Conservation (phyloP, 2,329 filamentous ascomycete genomes). For the Fusarium anthophilum region DNA sequence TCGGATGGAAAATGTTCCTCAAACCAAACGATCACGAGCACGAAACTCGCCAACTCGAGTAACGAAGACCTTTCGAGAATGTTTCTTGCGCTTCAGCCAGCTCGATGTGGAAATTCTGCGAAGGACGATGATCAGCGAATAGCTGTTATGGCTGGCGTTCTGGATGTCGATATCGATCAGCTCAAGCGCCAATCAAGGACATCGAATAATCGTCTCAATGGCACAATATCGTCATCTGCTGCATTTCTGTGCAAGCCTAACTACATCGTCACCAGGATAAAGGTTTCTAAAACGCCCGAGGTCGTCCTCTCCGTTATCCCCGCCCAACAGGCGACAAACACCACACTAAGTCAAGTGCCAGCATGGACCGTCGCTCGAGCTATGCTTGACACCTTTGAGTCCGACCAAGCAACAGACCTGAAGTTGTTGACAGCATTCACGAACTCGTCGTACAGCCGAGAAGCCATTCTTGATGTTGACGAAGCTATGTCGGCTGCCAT, state of each 20-base stretch:
- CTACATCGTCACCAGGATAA: slow-evolving; percentile 29
- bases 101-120: slow-evolving; percentile 29
- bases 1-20: slow-evolving; percentile 30
- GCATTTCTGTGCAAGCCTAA: slow-evolving; percentile 38
- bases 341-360: slow-evolving; percentile 28
- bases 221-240: slow-evolving; percentile 20
- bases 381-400: slow-evolving; percentile 32
- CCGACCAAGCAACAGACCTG: background rate
- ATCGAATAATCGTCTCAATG: slow-evolving; percentile 9
- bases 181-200: slow-evolving; percentile 26
- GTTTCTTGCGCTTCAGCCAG: slow-evolving; percentile 31
- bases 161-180: slow-evolving; percentile 27
- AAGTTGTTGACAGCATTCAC: slow-evolving; percentile 4
- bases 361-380: slow-evolving; percentile 35
- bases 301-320: slow-evolving; percentile 17
- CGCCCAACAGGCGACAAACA: slow-evolving; percentile 14
- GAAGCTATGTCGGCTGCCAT: slow-evolving; percentile 48
- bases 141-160: slow-evolving; percentile 29
- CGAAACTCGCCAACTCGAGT: slow-evolving; percentile 20
- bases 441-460: slow-evolving; percentile 31
- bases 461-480: slow-evolving; percentile 45
- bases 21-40: slow-evolving; percentile 30
- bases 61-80: slow-evolving; percentile 19
- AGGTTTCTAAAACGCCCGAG: slow-evolving; percentile 29
- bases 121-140: slow-evolving; percentile 35